phyloP scores from a whole-genome alignment of 2,329 filamentous ascomycete species.

The Colletotrichum eleusines region DNA sequence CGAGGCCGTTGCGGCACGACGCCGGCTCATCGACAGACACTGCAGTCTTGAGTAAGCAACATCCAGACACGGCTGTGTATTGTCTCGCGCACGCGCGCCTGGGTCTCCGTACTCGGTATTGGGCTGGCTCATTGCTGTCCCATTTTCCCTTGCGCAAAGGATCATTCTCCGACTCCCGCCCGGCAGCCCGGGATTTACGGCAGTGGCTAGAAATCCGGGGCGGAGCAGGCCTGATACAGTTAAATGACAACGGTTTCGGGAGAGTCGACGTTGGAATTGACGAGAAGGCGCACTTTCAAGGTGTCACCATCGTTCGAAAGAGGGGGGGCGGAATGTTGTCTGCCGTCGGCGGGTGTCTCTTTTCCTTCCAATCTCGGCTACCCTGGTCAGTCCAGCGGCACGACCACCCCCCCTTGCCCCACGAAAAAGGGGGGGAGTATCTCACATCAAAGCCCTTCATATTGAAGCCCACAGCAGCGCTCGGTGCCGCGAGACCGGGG shows the following conservation, averaged over 20 bases:
- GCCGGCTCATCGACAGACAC: slow-evolving; percentile 13
- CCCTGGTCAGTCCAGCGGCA: slow-evolving; percentile 24
- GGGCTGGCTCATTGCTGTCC: neutral
- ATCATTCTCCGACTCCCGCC: slow-evolving; percentile 33
- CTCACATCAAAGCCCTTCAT: neutral
- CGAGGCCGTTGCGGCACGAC: slow-evolving; percentile 26
- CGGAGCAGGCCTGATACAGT: neutral
- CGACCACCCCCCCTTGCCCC: slow-evolving; percentile 20
- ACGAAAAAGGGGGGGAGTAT: neutral
- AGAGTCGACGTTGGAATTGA: slow-evolving; percentile 10
- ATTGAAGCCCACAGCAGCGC: neutral
- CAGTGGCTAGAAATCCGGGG: slow-evolving; percentile 17
- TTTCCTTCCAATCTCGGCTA: slow-evolving; percentile 35
- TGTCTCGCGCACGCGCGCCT: neutral
- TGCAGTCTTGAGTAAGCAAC: slow-evolving; percentile 7
- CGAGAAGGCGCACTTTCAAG: slow-evolving; percentile 17
- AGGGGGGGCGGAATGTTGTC: slow-evolving; percentile 22
- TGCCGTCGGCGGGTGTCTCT: slow-evolving; percentile 29
- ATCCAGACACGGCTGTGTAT: neutral
- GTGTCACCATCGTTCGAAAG: slow-evolving; percentile 26
- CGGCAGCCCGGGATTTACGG: slow-evolving; percentile 17
- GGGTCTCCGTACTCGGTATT: neutral
- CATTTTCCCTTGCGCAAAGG: neutral
- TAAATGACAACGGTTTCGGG: neutral
- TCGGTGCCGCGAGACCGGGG: neutral